phyloP scores from a whole-genome alignment of 192 early-diverging fungal species.

The Backusella macrospora region DNA sequence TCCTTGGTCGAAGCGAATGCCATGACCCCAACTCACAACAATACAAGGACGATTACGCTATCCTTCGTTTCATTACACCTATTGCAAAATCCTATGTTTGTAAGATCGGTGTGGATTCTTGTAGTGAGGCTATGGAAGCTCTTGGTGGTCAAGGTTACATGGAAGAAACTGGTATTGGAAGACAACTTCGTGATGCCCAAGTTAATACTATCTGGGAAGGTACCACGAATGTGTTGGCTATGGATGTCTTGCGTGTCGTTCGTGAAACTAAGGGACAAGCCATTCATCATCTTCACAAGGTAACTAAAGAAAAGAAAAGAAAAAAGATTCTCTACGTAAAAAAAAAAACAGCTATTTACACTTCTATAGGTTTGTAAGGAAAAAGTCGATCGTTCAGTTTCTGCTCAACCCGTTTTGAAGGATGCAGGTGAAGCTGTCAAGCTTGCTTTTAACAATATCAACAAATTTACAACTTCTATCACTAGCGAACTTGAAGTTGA shows the following conservation, averaged over 20 bases:
- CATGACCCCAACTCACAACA: constrained; percentile 25
- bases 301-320: too few species aligned
- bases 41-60: constrained; percentile 24
- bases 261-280: constrained; percentile 49
- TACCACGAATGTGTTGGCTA: constrained; percentile 67
- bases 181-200: constrained; percentile 58
- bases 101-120: constrained; percentile 49
- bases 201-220: constrained; percentile 83
- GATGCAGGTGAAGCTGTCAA: constrained; percentile 38
- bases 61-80: constrained; percentile 71
- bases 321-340: neutral
- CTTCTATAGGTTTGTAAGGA: neutral
- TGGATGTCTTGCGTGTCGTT: constrained; percentile 63
- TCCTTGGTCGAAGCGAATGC: constrained; percentile 60
- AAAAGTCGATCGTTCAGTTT: neutral
- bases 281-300: constrained; percentile 42
- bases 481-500: constrained; percentile 39
- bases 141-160: constrained; percentile 78
- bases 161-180: constrained; percentile 68
- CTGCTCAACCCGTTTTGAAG: neutral
- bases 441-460: constrained; percentile 28
- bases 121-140: constrained; percentile 66
- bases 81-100: constrained; percentile 62
- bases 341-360: neutral
- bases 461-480: constrained; percentile 20